phyloP scores from a whole-genome alignment of 805 yeast genomes.

The Barnettozyma siamensis region DNA sequence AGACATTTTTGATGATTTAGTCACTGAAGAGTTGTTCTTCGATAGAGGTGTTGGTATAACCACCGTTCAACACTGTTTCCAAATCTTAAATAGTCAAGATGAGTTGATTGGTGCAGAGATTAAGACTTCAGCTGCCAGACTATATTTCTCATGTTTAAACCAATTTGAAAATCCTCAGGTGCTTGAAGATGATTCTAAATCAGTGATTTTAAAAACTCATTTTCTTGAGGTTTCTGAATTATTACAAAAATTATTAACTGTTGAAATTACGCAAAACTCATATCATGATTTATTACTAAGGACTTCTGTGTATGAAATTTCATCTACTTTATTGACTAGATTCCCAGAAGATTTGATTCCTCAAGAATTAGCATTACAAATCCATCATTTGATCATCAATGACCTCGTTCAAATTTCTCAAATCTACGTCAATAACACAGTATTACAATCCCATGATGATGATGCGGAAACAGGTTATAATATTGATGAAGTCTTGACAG shows the following conservation, averaged over 20 bases:
- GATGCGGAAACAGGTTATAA: slow-evolving; percentile 15
- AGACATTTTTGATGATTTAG: slow-evolving; percentile 80
- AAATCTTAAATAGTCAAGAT: slow-evolving; percentile 30
- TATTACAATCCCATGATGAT: slow-evolving; percentile 9
- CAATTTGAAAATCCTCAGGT: slow-evolving; percentile 50
- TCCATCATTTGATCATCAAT: slow-evolving; percentile 5
- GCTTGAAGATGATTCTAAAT: slow-evolving; percentile 32
- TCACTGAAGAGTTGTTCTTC: slow-evolving; percentile 83
- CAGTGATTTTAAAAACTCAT: slow-evolving; percentile 19
- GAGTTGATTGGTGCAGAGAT: slow-evolving; percentile 24
- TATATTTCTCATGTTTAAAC: slow-evolving; percentile 48
- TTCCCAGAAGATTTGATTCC: slow-evolving; percentile 22
- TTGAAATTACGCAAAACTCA: slow-evolving; percentile 6
- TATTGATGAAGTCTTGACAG: slow-evolving; percentile 13
- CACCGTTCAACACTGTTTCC: slow-evolving; percentile 45
- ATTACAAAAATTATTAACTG: slow-evolving; percentile 12
- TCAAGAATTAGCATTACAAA: slow-evolving; percentile 7
- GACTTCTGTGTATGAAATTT: slow-evolving; percentile 13
- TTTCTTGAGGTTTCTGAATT: slow-evolving; percentile 14
- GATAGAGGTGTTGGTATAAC: slow-evolving; percentile 60
- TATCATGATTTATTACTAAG: slow-evolving; percentile 13
- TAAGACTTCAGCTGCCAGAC: slow-evolving; percentile 41
- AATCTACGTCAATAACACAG: slow-evolving; percentile 10
- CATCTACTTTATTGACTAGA: slow-evolving; percentile 17
- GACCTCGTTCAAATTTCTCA: slow-evolving; percentile 14